Percentiles rank a stretch among this genome's conserved stretches.
Evolutionary conservation across 805 yeast species (phyloP).

Genomic region (Nakazawaea anatomiae): DNA sequence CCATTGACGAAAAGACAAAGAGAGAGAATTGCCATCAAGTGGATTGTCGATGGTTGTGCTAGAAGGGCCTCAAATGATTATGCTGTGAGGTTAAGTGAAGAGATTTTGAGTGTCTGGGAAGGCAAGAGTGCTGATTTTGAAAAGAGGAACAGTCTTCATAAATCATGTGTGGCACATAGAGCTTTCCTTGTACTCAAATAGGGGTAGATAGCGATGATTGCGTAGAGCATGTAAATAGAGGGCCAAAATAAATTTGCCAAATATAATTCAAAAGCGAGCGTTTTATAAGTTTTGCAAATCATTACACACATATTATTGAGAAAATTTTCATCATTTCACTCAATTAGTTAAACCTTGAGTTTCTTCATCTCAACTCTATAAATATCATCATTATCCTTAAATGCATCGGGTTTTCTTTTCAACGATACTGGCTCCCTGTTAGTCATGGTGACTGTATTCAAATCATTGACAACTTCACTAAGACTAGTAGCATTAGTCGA

Average conservation of each 20-base stretch:
- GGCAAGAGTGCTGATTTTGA: constrained; percentile 84
- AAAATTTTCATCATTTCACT: neutral
- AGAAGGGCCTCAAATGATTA: constrained; percentile 76
- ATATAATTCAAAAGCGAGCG: too few relatives aligned
- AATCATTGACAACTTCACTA: neutral
- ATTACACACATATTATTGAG: too few relatives aligned
- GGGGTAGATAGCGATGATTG: too few relatives aligned
- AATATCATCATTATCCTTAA: neutral
- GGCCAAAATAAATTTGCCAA: too few relatives aligned
- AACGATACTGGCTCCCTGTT: neutral
- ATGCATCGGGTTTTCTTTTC: neutral
- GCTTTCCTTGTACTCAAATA: constrained; percentile 51
- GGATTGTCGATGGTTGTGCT: constrained; percentile 84
- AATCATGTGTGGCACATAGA: constrained; percentile 83
- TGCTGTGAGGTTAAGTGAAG: constrained; percentile 88
- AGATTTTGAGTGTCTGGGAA: constrained; percentile 66
- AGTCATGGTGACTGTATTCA: neutral
- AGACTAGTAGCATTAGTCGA: constrained; percentile 4
- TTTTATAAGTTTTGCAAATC: too few relatives aligned
- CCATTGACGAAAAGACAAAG: constrained; percentile 83
- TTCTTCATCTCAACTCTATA: neutral
- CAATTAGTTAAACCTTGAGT: neutral
- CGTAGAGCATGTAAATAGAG: too few relatives aligned
- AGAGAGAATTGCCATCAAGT: constrained; percentile 76
- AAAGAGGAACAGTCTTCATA: constrained; percentile 77